These are phyloP conservation scores for Ganoderma sinense DNA, from an alignment of 1,284 basidiomycete species.

Conservation along the genomic window DNA sequence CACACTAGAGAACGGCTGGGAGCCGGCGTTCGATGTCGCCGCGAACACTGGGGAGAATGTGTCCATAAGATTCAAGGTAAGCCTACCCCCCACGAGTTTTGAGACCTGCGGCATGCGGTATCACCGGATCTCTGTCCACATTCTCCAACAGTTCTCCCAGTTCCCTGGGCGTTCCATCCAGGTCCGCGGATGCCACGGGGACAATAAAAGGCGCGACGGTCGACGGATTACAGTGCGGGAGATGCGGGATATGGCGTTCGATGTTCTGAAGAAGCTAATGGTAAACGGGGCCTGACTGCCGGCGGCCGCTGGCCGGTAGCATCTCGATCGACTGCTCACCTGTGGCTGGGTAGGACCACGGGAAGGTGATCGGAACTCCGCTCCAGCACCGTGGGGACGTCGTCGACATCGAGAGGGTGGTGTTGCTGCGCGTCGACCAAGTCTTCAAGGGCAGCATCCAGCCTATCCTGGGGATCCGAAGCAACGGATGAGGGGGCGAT, in stretches of 20 bases:
- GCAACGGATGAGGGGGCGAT: background rate
- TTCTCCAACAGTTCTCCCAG: background rate
- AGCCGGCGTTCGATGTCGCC: background rate
- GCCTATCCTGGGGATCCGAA: slow-evolving; percentile 9
- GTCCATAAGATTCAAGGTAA: slow-evolving; percentile 12
- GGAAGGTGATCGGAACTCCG: background rate
- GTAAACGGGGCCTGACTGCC: background rate
- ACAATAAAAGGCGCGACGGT: background rate
- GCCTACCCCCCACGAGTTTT: background rate
- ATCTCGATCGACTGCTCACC: background rate
- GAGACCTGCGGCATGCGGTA: background rate
- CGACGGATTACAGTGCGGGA: background rate
- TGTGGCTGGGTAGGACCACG: background rate
- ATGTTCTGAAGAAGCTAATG: slow-evolving; percentile 5
- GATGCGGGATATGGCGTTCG: slow-evolving; percentile 1
- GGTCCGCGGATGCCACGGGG: slow-evolving; percentile 7
- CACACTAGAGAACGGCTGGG: background rate
- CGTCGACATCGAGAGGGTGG: background rate
- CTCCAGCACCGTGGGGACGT: background rate
- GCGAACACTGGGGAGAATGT: slow-evolving; percentile 6
- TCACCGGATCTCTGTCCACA: background rate
- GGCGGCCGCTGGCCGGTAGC: too few relatives aligned
- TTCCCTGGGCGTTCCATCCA: background rate
- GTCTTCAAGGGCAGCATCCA: slow-evolving; percentile 14
- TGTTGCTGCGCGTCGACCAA: slow-evolving; percentile 14